Conservation (phyloP, 83 land plant species). For the Isoetes engelmannii region DNA sequence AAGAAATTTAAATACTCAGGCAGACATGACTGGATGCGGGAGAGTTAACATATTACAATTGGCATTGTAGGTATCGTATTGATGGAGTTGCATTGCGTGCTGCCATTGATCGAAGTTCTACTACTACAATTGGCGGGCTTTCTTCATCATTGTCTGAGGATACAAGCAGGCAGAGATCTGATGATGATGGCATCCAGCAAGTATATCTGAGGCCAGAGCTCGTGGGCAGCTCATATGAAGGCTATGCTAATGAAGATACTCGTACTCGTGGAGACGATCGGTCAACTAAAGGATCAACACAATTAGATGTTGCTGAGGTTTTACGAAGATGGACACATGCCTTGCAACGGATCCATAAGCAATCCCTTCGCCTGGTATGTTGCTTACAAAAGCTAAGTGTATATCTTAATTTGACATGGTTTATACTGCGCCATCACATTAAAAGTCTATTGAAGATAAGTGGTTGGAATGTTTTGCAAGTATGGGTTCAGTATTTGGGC, state of each 20-base stretch:
- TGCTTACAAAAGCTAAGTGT: not conserved
- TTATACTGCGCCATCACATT: not conserved
- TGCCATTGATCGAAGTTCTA: slow-evolving; percentile 1
- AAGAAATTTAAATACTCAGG: not conserved
- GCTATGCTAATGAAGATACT: slow-evolving; percentile 34
- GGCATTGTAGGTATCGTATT: slow-evolving; percentile 8
- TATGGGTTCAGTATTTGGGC: no score
- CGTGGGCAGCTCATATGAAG: slow-evolving; percentile 11
- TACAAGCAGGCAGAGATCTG: not conserved
- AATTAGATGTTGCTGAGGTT: slow-evolving; percentile 83
- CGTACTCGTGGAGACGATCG: slow-evolving; percentile 51
- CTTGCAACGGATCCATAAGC: slow-evolving; percentile 93
- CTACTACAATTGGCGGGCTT: not conserved
- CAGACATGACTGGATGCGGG: not conserved
- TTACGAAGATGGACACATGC: slow-evolving; percentile 99
- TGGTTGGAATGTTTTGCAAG: no score
- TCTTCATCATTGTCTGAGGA: not conserved
- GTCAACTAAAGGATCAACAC: slow-evolving; percentile 51
- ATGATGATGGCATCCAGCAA: not conserved
- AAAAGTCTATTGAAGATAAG: not conserved
- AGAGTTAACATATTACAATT: not conserved
- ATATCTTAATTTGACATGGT: not conserved
- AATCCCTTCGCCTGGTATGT: slow-evolving; percentile 78
- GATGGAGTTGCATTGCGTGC: not conserved
- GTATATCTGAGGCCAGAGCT: not conserved